These are phyloP conservation scores for Yamadazyma sp. DNA, from an alignment of 1,139 yeast species.

Conservation along the genomic window DNA sequence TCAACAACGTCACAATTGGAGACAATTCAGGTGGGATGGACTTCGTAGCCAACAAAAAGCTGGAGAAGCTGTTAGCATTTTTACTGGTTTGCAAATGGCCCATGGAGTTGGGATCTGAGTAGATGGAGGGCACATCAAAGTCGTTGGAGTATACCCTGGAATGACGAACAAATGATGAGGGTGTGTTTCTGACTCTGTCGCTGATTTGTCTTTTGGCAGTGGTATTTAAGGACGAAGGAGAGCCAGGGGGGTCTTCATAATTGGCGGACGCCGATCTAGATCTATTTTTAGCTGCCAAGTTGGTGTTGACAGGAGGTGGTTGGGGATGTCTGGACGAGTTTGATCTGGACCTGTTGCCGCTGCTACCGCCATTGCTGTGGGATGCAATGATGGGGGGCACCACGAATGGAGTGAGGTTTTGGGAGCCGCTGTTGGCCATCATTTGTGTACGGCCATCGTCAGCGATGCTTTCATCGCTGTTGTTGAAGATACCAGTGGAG, in stretches of 20 bases:
- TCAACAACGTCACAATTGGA: slow-evolving; percentile 43
- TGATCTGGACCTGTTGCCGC: slow-evolving; percentile 7
- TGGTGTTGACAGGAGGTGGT: slow-evolving; percentile 1
- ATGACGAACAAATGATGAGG: slow-evolving; percentile 41
- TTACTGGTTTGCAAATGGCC: slow-evolving; percentile 8
- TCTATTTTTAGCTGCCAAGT: not conserved
- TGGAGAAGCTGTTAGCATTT: slow-evolving; percentile 21
- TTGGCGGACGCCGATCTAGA: slow-evolving; percentile 5
- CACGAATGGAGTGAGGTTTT: not conserved
- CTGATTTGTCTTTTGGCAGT: slow-evolving; percentile 15
- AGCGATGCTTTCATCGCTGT: not conserved
- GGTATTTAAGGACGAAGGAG: slow-evolving; percentile 13
- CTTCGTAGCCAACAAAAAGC: slow-evolving; percentile 21
- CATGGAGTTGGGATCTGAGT: slow-evolving; percentile 17
- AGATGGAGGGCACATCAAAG: slow-evolving; percentile 12
- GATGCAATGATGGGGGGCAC: not conserved
- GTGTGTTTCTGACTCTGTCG: slow-evolving; percentile 34
- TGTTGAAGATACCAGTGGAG: not conserved
- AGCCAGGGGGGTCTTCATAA: slow-evolving; percentile 11
- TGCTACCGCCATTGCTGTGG: not conserved
- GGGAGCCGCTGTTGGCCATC: no score
- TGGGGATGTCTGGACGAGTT: slow-evolving; percentile 2
- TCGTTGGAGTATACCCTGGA: slow-evolving; percentile 32
- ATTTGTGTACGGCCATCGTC: not conserved
- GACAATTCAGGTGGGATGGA: slow-evolving; percentile 38